Conservation (phyloP, 148 eudicot genomes). For the Silene conica region DNA sequence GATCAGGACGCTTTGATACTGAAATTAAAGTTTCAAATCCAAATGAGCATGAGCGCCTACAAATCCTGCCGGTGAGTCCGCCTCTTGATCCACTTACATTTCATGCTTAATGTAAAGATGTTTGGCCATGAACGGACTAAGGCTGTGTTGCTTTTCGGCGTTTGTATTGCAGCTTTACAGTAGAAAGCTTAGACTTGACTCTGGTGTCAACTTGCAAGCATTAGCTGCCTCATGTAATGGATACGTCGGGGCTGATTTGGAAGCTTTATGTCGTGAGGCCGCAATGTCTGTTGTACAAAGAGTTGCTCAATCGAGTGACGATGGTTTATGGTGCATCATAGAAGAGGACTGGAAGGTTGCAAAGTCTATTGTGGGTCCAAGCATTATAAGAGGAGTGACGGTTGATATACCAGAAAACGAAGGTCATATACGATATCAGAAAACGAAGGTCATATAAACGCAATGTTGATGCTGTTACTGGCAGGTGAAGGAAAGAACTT, state of each 20-base stretch:
- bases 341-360: conserved; percentile 81
- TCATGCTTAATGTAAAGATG: background rate
- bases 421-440: no score
- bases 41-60: conserved; percentile 70
- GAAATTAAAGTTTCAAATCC: conserved; percentile 96
- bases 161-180: background rate
- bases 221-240: conserved; percentile 94
- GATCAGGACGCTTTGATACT: conserved; percentile 93
- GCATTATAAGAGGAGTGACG: conserved; percentile 90
- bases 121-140: background rate
- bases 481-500: no score
- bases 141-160: background rate
- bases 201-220: conserved; percentile 49
- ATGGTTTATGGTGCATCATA: conserved; percentile 39
- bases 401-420: conserved; percentile 87
- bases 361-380: conserved; percentile 70
- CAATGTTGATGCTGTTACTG: no score
- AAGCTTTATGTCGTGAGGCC: conserved; percentile 94
- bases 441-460: no score
- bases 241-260: conserved; percentile 95
- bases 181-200: conserved; percentile 30
- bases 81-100: background rate
- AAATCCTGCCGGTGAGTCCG: conserved; percentile 58
- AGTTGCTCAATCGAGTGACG: conserved; percentile 34
- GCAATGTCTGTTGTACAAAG: conserved; percentile 42